Conservation (phyloP, 768 basidiomycete species). For the Antrodiella citrinella region DNA sequence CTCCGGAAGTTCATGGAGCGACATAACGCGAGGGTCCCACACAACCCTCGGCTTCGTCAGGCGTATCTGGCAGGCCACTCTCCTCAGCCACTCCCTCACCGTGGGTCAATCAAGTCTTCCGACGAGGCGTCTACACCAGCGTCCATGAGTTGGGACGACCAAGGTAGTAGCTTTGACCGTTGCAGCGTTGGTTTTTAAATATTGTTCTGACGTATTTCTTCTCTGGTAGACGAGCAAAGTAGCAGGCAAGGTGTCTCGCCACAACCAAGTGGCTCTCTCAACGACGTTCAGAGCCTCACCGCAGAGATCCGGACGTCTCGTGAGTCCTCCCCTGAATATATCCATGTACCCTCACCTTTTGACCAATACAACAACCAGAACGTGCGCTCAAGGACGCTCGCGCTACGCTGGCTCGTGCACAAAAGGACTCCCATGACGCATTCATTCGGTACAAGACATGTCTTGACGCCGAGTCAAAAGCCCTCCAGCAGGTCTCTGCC, state of each 20-base stretch:
- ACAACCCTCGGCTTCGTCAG: constrained; percentile 74
- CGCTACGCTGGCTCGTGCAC: constrained; percentile 50
- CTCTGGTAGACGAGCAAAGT: constrained; percentile 1
- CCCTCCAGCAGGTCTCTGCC: constrained; percentile 51
- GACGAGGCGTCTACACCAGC: constrained; percentile 16
- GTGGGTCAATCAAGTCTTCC: constrained; percentile 11
- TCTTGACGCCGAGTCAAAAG: constrained; percentile 59
- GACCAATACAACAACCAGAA: constrained; percentile 34
- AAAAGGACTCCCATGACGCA: constrained; percentile 65
- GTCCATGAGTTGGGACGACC: constrained; percentile 17
- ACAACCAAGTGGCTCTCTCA: not conserved
- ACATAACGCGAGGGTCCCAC: constrained; percentile 65
- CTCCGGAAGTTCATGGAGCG: constrained; percentile 78
- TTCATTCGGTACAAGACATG: constrained; percentile 63
- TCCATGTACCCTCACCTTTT: no score
- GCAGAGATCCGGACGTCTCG: constrained; percentile 4
- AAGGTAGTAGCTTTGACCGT: constrained; percentile 10
- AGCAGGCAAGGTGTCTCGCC: constrained; percentile 6
- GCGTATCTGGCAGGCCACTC: constrained; percentile 15
- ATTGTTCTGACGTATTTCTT: not conserved
- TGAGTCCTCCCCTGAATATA: no score
- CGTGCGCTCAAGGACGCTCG: constrained; percentile 58
- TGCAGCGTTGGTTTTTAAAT: no score
- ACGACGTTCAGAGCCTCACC: not conserved
- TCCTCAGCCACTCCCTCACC: constrained; percentile 10